Evolutionary conservation across 352 stramenopile species (phyloP).

Genomic region (Blastocystis sp.): DNA sequence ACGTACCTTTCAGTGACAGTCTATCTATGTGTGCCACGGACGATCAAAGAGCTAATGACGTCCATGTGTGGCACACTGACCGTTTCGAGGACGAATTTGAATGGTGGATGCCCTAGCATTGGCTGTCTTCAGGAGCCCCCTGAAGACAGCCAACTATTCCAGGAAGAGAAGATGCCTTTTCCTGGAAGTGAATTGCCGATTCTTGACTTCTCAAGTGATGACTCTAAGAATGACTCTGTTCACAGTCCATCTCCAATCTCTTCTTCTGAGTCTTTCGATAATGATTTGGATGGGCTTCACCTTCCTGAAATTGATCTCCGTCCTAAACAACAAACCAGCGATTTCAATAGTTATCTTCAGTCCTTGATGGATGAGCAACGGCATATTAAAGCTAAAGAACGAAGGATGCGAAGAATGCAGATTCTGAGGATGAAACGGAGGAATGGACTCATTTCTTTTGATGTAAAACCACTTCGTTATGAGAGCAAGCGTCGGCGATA

Average conservation of each 20-base stretch:
- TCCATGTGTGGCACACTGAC: neutral
- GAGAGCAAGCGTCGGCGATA: slow-evolving; percentile 18
- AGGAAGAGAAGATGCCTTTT: neutral
- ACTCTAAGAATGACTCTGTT: neutral
- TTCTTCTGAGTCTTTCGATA: neutral
- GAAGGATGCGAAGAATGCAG: slow-evolving; percentile 11
- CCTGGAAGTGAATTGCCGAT: neutral
- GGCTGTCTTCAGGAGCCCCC: slow-evolving; percentile 1
- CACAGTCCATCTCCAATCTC: neutral
- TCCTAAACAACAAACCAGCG: neutral
- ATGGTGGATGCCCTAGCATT: slow-evolving; percentile 8
- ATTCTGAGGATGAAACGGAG: slow-evolving; percentile 33
- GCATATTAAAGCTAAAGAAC: slow-evolving; percentile 13
- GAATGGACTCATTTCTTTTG: slow-evolving; percentile 15
- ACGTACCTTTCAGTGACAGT: neutral
- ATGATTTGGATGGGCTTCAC: neutral
- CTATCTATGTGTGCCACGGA: neutral
- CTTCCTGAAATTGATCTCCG: neutral
- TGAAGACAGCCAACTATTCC: slow-evolving; percentile 14
- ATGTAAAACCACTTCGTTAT: neutral
- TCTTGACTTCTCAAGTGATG: neutral
- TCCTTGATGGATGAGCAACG: neutral
- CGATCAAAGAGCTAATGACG: neutral
- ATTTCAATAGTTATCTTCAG: neutral
- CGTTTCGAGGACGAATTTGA: neutral